Evolutionary conservation across 176 grass and related monocot species (phyloP).

Genomic region (Leersia perrieri): DNA sequence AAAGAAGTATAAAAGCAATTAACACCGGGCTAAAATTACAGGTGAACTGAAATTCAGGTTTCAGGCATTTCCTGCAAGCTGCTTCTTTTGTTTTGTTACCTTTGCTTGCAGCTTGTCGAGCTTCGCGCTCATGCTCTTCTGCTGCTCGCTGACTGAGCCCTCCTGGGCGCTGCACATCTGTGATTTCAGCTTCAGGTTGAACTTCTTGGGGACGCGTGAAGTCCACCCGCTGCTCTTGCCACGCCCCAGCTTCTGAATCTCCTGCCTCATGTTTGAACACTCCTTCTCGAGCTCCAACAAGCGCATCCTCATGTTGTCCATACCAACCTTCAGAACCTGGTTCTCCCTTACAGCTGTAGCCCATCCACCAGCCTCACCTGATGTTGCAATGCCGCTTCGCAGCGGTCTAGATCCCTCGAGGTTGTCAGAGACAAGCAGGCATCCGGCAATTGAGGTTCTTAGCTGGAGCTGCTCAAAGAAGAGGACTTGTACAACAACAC

Average conservation of each 20-base stretch:
- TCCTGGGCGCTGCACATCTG: constrained; percentile 89
- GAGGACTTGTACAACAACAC: constrained; percentile 78
- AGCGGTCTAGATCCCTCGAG: constrained; percentile 67
- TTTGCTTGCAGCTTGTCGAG: constrained; percentile 77
- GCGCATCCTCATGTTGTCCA: constrained; percentile 82
- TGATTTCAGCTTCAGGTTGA: constrained; percentile 63
- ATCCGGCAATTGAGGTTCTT: constrained; percentile 81
- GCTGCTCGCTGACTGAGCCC: constrained; percentile 63
- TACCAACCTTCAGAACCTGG: constrained; percentile 80
- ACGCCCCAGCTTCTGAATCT: constrained; percentile 74
- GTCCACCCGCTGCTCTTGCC: constrained; percentile 33
- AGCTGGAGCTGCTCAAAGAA: constrained; percentile 95
- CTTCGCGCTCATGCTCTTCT: constrained; percentile 59
- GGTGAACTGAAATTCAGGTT: neutral
- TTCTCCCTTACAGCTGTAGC: constrained; percentile 71
- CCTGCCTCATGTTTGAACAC: constrained; percentile 76
- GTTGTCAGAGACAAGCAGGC: constrained; percentile 79
- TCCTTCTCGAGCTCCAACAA: constrained; percentile 80
- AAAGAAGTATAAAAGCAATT: neutral
- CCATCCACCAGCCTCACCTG: constrained; percentile 65
- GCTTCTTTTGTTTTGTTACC: constrained; percentile 72
- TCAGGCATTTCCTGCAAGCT: constrained; percentile 47
- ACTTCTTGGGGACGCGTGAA: constrained; percentile 47
- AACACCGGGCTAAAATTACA: constrained; percentile 42
- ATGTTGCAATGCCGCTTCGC: constrained; percentile 45